phyloP scores from a whole-genome alignment of 805 yeast species.

The Jamesozyma spencerorum region DNA sequence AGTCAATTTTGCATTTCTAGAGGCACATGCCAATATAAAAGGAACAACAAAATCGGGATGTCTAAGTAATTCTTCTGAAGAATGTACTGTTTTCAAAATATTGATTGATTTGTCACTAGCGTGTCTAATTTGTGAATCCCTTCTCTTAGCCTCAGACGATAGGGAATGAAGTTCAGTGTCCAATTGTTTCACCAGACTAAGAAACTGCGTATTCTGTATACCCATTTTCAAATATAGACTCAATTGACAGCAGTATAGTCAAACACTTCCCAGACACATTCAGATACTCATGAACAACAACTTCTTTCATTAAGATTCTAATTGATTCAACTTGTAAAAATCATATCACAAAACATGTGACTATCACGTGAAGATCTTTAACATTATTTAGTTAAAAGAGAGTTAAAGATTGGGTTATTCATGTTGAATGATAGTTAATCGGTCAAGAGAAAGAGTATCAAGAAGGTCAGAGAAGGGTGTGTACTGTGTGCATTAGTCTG shows the following conservation, averaged over 20 bases:
- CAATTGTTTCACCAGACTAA: slow-evolving; percentile 27
- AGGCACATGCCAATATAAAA: slow-evolving; percentile 59
- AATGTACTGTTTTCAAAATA: slow-evolving; percentile 32
- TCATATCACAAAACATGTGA: too few species aligned
- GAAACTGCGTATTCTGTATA: slow-evolving; percentile 11
- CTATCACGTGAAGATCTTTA: too few species aligned
- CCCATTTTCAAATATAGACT: slow-evolving; percentile 2
- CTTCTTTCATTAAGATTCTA: too few species aligned
- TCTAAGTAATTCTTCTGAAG: slow-evolving; percentile 31
- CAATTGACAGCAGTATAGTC: neutral
- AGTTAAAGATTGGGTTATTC: too few species aligned
- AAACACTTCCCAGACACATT: too few species aligned
- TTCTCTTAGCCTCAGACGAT: slow-evolving; percentile 60
- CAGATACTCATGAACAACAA: too few species aligned
- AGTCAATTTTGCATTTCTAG: slow-evolving; percentile 66
- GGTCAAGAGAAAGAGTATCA: too few species aligned
- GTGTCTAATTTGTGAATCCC: slow-evolving; percentile 58
- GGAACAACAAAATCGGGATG: slow-evolving; percentile 56
- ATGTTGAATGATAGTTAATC: too few species aligned
- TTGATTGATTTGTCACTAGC: slow-evolving; percentile 46
- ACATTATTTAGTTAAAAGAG: too few species aligned
- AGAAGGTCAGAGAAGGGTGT: too few species aligned
- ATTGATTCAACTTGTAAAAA: too few species aligned
- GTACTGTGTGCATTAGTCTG: too few species aligned
- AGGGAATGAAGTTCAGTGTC: slow-evolving; percentile 50